phyloP scores from a whole-genome alignment of 2,329 filamentous ascomycete genomes.

The Nannizziopsis arthrosporioides region DNA sequence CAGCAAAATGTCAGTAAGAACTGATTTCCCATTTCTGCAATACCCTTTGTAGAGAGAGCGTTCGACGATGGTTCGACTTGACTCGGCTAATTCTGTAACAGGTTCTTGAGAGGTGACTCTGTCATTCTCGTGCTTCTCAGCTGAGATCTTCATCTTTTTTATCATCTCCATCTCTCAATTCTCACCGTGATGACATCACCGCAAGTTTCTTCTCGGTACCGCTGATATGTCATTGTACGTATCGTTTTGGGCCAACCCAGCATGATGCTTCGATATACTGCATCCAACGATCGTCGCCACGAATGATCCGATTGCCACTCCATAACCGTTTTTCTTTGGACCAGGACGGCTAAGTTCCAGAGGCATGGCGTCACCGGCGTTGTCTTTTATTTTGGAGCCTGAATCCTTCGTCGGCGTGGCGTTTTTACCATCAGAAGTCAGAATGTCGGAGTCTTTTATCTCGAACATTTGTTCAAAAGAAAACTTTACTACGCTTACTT shows the following conservation, averaged over 20 bases:
- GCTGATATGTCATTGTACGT: too few relatives aligned
- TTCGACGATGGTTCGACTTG: neutral
- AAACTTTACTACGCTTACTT: too few relatives aligned
- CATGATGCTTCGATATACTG: too few relatives aligned
- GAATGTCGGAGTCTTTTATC: too few relatives aligned
- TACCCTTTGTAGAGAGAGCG: neutral
- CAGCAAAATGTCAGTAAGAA: constrained; percentile 70
- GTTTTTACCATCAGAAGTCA: too few relatives aligned
- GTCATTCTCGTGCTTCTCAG: constrained; percentile 79
- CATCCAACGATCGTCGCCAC: too few relatives aligned
- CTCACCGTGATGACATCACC: neutral
- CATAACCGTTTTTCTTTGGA: neutral
- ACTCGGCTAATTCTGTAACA: constrained; percentile 25
- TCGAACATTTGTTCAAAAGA: too few relatives aligned
- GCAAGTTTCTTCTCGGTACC: too few relatives aligned
- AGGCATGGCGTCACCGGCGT: constrained; percentile 7
- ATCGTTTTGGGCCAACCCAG: too few relatives aligned
- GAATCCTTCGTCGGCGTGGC: neutral
- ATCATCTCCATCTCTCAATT: neutral
- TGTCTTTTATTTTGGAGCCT: neutral
- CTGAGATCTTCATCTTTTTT: constrained; percentile 34
- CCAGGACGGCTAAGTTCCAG: neutral
- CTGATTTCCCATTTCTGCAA: neutral
- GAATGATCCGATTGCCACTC: neutral
- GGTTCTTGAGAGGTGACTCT: constrained; percentile 76